phyloP scores from a whole-genome alignment of 768 basidiomycete genomes.

The Leccinum boreale region DNA sequence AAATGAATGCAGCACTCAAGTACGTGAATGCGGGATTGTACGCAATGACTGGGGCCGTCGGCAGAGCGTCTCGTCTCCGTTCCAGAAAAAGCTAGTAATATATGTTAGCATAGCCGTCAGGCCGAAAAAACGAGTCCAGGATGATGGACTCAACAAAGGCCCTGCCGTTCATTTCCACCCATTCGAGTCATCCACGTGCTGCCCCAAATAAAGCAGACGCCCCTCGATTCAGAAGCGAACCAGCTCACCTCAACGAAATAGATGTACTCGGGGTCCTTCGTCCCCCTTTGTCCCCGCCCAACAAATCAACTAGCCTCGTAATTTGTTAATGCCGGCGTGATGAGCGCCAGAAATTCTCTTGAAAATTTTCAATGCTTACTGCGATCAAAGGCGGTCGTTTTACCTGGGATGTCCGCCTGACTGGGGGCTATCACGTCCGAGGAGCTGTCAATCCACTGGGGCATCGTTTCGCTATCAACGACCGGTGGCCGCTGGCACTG shows the following conservation, averaged over 20 bases:
- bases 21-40: slow-evolving; percentile 28
- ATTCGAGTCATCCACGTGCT: slow-evolving; percentile 18
- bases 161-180: slow-evolving; percentile 2
- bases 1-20: slow-evolving; percentile 20
- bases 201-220: neutral
- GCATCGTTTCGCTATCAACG: neutral
- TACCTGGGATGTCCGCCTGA: slow-evolving; percentile 10
- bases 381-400: slow-evolving; percentile 7
- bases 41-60: slow-evolving; percentile 17
- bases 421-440: slow-evolving; percentile 20
- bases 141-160: neutral
- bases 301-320: slow-evolving; percentile 16
- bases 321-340: slow-evolving; percentile 12
- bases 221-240: slow-evolving; percentile 13
- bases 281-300: slow-evolving; percentile 6
- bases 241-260: slow-evolving; percentile 15
- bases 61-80: slow-evolving; percentile 23
- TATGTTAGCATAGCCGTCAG: slow-evolving; percentile 7
- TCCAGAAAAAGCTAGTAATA: slow-evolving; percentile 13
- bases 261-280: slow-evolving; percentile 25
- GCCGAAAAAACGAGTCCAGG: neutral
- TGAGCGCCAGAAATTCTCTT: slow-evolving; percentile 16
- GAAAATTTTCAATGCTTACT: slow-evolving; percentile 5
- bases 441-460: slow-evolving; percentile 6
- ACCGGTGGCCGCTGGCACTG: slow-evolving; percentile 9